Percentiles rank a stretch among this genome's conserved stretches.
phyloP scores from a whole-genome alignment of 805 yeast species.

The Suhomyces tanzawaensis region DNA sequence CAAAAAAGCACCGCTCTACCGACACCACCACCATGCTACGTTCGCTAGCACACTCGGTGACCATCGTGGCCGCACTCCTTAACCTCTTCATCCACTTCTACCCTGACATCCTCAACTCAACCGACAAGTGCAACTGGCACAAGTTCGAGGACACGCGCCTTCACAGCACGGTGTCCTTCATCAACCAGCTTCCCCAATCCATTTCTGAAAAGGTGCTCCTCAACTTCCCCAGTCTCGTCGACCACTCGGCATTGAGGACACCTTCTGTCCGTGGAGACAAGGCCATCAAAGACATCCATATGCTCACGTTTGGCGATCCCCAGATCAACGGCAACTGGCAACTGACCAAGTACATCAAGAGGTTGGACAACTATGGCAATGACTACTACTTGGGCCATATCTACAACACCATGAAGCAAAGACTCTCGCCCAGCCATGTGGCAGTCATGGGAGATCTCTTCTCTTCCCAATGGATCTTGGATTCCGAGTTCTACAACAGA shows the following conservation, averaged over 20 bases:
- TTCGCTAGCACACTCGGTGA: conserved; percentile 23
- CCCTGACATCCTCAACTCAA: conserved; percentile 54
- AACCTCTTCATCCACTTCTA: conserved; percentile 73
- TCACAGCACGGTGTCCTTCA: conserved; percentile 5
- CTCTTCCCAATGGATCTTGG: conserved; percentile 92
- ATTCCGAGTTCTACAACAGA: conserved; percentile 79
- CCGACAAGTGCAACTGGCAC: conserved; percentile 62
- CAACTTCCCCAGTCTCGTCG: conserved; percentile 22
- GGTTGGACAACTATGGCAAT: conserved; percentile 85
- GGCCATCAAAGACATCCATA: conserved; percentile 49
- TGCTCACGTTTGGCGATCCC: conserved; percentile 92
- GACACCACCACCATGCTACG: background rate
- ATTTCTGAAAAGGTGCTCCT: conserved; percentile 14
- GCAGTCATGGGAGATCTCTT: conserved; percentile 91
- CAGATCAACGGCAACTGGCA: conserved; percentile 91
- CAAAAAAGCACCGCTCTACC: no score
- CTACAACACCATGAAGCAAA: conserved; percentile 57
- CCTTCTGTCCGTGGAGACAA: conserved; percentile 10
- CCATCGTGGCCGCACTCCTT: conserved; percentile 42
- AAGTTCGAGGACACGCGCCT: conserved; percentile 11
- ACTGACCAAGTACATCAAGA: conserved; percentile 63
- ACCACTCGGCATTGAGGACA: conserved; percentile 4
- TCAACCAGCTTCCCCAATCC: conserved; percentile 15
- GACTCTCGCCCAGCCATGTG: conserved; percentile 74
- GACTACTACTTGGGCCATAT: conserved; percentile 88